Percentiles rank a stretch among this genome's conserved stretches.
Evolutionary conservation across 2,329 filamentous ascomycete genomes (phyloP).

Genomic region (Fusarium caatingaense): DNA sequence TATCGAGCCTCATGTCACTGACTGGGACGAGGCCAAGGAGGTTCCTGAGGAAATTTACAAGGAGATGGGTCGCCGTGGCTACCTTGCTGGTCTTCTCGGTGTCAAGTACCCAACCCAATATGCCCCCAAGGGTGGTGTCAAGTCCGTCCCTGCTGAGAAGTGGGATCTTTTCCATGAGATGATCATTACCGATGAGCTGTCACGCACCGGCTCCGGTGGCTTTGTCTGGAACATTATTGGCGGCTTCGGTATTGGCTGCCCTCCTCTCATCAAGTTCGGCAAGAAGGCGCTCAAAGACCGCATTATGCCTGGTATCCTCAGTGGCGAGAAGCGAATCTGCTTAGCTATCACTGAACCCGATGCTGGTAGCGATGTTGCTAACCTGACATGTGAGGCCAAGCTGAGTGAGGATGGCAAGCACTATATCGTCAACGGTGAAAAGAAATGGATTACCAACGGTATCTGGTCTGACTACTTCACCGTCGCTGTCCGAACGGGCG

Average conservation of each 20-base stretch:
- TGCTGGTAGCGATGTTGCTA: slow-evolving; percentile 94
- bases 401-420: slow-evolving; percentile 95
- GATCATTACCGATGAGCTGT: slow-evolving; percentile 93
- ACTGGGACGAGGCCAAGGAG: slow-evolving; percentile 96
- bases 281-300: slow-evolving; percentile 86
- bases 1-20: slow-evolving; percentile 89
- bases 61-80: slow-evolving; percentile 92
- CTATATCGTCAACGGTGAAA: slow-evolving; percentile 99
- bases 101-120: slow-evolving; percentile 83
- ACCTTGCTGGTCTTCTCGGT: slow-evolving; percentile 91
- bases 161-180: slow-evolving; percentile 99
- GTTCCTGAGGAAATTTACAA: slow-evolving; percentile 93
- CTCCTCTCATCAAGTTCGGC: slow-evolving; percentile 91
- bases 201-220: slow-evolving; percentile 86
- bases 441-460: slow-evolving; percentile 99
- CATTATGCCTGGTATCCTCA: slow-evolving; percentile 87
- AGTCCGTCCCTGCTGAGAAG: slow-evolving; percentile 84
- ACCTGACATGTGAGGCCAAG: slow-evolving; percentile 95
- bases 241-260: slow-evolving; percentile 95
- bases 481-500: slow-evolving; percentile 90
- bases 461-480: slow-evolving; percentile 98
- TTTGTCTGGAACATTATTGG: slow-evolving; percentile 98
- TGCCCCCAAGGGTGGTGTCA: slow-evolving; percentile 72
- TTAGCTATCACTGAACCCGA: slow-evolving; percentile 97
- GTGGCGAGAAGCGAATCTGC: slow-evolving; percentile 96